Conservation (phyloP, 208 protist species). For the Leishmania aethiopica region DNA sequence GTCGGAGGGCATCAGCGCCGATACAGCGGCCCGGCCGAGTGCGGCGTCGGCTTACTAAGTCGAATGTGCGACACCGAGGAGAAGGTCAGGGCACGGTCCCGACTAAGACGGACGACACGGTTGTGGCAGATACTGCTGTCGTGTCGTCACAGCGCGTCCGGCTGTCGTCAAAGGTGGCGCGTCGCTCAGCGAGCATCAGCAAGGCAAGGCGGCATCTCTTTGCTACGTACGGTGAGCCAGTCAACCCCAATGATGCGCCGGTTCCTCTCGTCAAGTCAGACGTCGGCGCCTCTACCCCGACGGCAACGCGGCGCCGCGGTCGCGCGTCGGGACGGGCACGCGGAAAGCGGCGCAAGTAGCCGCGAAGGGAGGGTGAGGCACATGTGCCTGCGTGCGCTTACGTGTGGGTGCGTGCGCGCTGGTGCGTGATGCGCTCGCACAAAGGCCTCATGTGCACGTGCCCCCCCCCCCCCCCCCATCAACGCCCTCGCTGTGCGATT, state of each 20-base stretch:
- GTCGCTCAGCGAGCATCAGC: background rate
- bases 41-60: background rate
- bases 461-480: no score
- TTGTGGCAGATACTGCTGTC: background rate
- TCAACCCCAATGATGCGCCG: background rate
- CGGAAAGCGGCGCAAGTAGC: background rate
- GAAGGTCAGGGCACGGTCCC: background rate
- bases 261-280: background rate
- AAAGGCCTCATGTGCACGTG: background rate
- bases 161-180: background rate
- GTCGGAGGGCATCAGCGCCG: background rate
- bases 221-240: background rate
- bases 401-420: background rate
- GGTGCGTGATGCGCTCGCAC: background rate
- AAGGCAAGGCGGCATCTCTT: background rate
- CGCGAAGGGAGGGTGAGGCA: background rate
- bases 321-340: background rate
- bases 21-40: background rate
- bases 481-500: background rate
- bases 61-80: background rate
- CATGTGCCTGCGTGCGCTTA: background rate
- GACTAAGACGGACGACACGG: background rate
- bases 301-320: background rate
- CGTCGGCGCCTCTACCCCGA: background rate
- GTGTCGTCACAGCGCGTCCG: background rate